Evolutionary conservation across 2,329 filamentous ascomycete species (phyloP), one percentile per base, ranked within the genome.

Genomic region (Westerdykella sp.): DNA sequence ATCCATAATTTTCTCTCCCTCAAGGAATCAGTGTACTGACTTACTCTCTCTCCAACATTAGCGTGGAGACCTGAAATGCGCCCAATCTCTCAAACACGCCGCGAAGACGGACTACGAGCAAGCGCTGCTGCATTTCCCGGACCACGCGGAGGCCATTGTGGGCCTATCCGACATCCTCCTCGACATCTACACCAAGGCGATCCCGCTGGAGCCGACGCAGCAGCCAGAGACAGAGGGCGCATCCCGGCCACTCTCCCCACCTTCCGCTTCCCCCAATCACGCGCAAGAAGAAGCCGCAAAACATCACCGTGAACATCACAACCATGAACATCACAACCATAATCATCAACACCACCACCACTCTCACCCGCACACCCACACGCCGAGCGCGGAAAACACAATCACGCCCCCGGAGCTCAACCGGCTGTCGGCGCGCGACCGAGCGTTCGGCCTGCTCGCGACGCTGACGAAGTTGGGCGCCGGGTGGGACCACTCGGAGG

Each of bases 401-500:
- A 49, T 62, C 1, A 81, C 81, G 1, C 76, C 89, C 4, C 85
- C 84, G 13, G 77, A 84, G 13, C 74, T 88, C 28, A 89, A 93
- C 63, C 81, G 89, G 10, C 79, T 97, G n/a, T 87, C 90, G 3
- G 87, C 90, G 13, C 81, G 91, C 15, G 93, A 97, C 62, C 79
- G 93, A 40, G 93, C 93, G 0, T 93, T 89, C 60, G 85, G 83
- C 11, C 75, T 98, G 13, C 73, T 98, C 2, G 85, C 85, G 0
- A 80, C 81, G 0, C 72, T 97, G 41, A 97, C 90, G 2, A 94
- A 89, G 63, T 78, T 90, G 7, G 91, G 91, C 7, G 76, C 74
- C 11, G 87, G 88, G 0, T 98, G 93, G 93, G 91, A 96, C 66
- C 80, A 84, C 63, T 83, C 87, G 0, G 93, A 97, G 62, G 93